Evolutionary conservation across 202 grass and related monocot genomes (phyloP), one percentile per base, ranked within the genome.

Genomic region (Schoenoplectus triqueter): DNA sequence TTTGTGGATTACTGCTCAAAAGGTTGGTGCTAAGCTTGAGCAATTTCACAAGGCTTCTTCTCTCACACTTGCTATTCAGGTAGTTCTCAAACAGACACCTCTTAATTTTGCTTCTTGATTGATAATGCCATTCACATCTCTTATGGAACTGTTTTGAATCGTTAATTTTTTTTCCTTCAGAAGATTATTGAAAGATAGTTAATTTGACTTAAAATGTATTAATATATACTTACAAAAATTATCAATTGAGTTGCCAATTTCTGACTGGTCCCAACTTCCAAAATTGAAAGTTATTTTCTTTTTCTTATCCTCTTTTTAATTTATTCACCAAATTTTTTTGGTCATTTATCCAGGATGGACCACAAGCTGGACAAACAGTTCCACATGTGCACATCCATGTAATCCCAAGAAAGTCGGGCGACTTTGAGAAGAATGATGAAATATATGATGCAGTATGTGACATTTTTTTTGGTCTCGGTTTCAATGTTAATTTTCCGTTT

Each of bases 351-450:
- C 86, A 98, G 95, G 91, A 98, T 90, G 95, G 92, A 85, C 92
- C 92, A 80, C 64, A 98, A 68, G 89, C 95, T 79, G 95, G 92
- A 22, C 91, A 98, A 85, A 98, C 89, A 61, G 95, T 98, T 83
- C 88, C 92, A 39, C 95, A 95, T 92, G 91, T 98, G n/a, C 95
- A 98, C 85, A 98, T 95, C 87, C 95, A 93, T 10, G 61, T 95
- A 64, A 89, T 95, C 81, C 95, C 91, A 4, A 93, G 92, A 89
- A 98, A 89, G 88, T 81, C 40, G 80, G 91, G 92, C 69, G 91
- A 95, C 85, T 98, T 98, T 64, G 89, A 94, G 78, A 95, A 95
- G 21, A 98, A 98, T 48, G 95, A 98, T 89, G 95, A 98, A 85
- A 98, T 94, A 81, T 94, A 94, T 84, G 91, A 98, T 63, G 91